Base-by-base conservation (phyloP, 2,329 filamentous ascomycete genomes). In the Penicillium sp. region DNA sequence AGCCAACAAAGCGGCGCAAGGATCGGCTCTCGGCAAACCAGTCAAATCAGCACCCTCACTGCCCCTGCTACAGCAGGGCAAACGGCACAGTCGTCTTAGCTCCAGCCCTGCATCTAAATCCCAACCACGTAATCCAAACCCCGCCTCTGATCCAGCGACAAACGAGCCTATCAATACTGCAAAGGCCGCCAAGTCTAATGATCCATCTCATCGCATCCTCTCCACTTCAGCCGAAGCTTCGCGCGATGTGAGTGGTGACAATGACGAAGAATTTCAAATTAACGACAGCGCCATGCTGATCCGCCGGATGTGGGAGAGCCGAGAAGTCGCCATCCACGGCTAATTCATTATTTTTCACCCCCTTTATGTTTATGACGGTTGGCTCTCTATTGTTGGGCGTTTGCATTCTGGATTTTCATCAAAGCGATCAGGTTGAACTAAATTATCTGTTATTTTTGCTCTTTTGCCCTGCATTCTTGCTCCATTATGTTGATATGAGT, bases 251-350 rank as follows among this genome's bases (percentile, higher is more conserved):
- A 51, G 51, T 7, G 49, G 52, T 26, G 59, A 60, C 15, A 58
- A 63, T 13, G 57, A 61, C 12, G 59, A 62, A 17, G 60, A 55
- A 8, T 57, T 53, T 26, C 62, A 63, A 33, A 54, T 64, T 3
- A 64, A 56, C 44, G 68, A 69, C 47, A 53, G 58, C 5, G 69
- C 69, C 31, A 61, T 72, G 58, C 64, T 72, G 59, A 62, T 72
- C 45, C 67, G 69, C 37, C 67, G 70, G 41, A 69, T 72, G 58
- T 72, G 70, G 70, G 68, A 72, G 41, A 71, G 67, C 48, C 67
- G 70, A 41, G 69, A 71, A 47, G 67, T 72, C 5, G 64, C 69
- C 17, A 62, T 61, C 15, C 64, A 62, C 22, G 64, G 65, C 29
- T 70, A 55, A 63, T 52, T 45, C 43, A 43, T 45, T 53, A 63